A percentile compares a stretch with the other conserved stretches of the same genome.
These are phyloP conservation scores for Pseudoperonospora humuli DNA, from an alignment of 352 stramenopile genomes.

Conservation along the genomic window DNA sequence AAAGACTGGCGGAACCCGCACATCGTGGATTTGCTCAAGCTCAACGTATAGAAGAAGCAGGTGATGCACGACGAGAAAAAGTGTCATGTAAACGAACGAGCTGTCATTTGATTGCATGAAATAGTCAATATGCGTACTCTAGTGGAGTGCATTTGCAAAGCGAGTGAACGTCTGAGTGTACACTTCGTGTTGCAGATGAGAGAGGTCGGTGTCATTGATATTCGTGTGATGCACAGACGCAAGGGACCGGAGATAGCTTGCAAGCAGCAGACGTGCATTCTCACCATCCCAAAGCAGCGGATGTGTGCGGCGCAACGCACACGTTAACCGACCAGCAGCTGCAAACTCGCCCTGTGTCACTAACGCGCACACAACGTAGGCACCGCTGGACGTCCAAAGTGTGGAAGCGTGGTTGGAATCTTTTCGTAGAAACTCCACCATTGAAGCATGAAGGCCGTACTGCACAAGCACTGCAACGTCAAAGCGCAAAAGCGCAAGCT, in stretches of 20 bases:
- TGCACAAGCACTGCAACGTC: slow-evolving; percentile 36
- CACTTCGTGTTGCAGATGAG: slow-evolving; percentile 24
- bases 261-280: slow-evolving; percentile 49
- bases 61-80: too few relatives aligned
- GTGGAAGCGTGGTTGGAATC: slow-evolving; percentile 1
- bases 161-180: slow-evolving; percentile 17
- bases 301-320: slow-evolving; percentile 45
- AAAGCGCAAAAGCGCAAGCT: slow-evolving; percentile 58
- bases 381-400: slow-evolving; percentile 50
- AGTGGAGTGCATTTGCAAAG: slow-evolving; percentile 19
- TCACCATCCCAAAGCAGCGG: slow-evolving; percentile 64
- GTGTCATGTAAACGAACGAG: neutral
- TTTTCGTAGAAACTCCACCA: slow-evolving; percentile 35
- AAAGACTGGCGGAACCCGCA: slow-evolving; percentile 77
- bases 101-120: slow-evolving; percentile 10
- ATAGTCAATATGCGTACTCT: slow-evolving; percentile 5
- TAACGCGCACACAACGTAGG: slow-evolving; percentile 64
- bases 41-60: slow-evolving; percentile 49
- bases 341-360: slow-evolving; percentile 39
- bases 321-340: slow-evolving; percentile 40
- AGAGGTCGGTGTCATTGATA: neutral
- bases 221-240: slow-evolving; percentile 3
- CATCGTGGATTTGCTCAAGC: slow-evolving; percentile 55
- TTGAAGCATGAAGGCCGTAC: slow-evolving; percentile 29
- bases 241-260: slow-evolving; percentile 42